A percentile compares a stretch with the other conserved stretches of the same genome.
These are phyloP conservation scores for Cymbidium sinense DNA, from an alignment of 106 monocot genomes.

Conservation along the genomic window DNA sequence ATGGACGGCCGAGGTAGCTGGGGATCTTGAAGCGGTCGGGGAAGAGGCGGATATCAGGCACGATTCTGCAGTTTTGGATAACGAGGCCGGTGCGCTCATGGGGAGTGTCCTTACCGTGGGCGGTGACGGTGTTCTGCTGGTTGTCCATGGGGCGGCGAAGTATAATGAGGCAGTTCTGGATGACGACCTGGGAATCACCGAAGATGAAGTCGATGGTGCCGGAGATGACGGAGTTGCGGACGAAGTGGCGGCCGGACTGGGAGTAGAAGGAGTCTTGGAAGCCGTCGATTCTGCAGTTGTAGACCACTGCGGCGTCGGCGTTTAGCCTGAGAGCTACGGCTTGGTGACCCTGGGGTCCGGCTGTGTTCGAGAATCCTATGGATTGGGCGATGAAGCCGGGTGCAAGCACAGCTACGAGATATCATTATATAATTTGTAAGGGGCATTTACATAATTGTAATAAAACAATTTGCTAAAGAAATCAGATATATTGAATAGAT, in stretches of 20 bases:
- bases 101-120: conserved; percentile 28
- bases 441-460: too few species aligned
- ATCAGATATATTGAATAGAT: too few species aligned
- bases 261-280: conserved; percentile 46
- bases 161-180: conserved; percentile 48
- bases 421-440: too few species aligned
- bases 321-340: conserved; percentile 33
- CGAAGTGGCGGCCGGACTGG: conserved; percentile 32
- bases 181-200: conserved; percentile 24
- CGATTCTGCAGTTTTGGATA: conserved; percentile 30
- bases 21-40: conserved; percentile 13
- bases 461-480: too few species aligned
- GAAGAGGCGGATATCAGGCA: conserved; percentile 14
- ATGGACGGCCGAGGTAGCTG: conserved; percentile 37
- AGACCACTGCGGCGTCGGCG: conserved; percentile 31
- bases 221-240: conserved; percentile 34
- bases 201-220: conserved; percentile 64
- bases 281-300: conserved; percentile 42
- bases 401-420: background rate
- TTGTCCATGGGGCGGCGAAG: conserved; percentile 29
- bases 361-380: conserved; percentile 47
- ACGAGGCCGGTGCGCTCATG: conserved; percentile 35
- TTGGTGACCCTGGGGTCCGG: conserved; percentile 42
- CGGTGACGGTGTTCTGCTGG: conserved; percentile 49
- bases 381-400: conserved; percentile 26